Evolutionary conservation across 2,329 filamentous ascomycete genomes (phyloP), one percentile per base, ranked within the genome.

Genomic region (Calonectria pteridis): DNA sequence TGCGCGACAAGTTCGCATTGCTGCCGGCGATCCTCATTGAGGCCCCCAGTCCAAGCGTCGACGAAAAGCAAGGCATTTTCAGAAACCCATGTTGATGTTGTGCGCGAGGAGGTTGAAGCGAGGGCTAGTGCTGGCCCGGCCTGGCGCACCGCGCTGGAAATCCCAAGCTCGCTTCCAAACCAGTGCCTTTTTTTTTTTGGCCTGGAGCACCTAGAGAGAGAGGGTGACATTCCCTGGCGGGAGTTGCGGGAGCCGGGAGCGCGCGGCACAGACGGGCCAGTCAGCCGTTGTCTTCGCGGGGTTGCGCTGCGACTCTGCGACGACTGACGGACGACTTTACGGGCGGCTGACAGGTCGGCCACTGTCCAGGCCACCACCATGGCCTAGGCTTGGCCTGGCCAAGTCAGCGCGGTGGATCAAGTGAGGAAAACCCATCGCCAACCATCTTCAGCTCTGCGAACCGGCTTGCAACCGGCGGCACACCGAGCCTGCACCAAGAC

Each of bases 391-490:
- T 78, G 73, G 40, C 16, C 67, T 69, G 71, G 74, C 78, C 79
- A 80, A 73, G 77, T 79, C 79, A 78, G 73, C 74, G 65, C 40
- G 73, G 79, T 80, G 77, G 77, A 78, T 78, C 73, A 75, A 73
- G 73, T 64, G 72, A 73, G 67, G 71, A 63, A 71, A 59, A 69
- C 64, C 55, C 69, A 75, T 79, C 74, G 26, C 79, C 79, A 80
- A 81, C 78, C 76, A 81, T 70, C 65, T 33, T 46, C 67, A 69
- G 43, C 73, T 67, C 59, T 73, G 74, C 75, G 72, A 75, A 73
- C 77, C 68, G 37, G 65, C 71, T 79, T 80, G 79, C 79, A 77
- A 74, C 77, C 70, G 68, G 69, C 73, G 73, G 79, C 79, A 80
- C 79, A 80, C 79, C 79, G 79, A 79, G 73, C 72, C 71, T 78